phyloP scores from a whole-genome alignment of 441 rosid species.

The Pelargonium cotyledonis region DNA sequence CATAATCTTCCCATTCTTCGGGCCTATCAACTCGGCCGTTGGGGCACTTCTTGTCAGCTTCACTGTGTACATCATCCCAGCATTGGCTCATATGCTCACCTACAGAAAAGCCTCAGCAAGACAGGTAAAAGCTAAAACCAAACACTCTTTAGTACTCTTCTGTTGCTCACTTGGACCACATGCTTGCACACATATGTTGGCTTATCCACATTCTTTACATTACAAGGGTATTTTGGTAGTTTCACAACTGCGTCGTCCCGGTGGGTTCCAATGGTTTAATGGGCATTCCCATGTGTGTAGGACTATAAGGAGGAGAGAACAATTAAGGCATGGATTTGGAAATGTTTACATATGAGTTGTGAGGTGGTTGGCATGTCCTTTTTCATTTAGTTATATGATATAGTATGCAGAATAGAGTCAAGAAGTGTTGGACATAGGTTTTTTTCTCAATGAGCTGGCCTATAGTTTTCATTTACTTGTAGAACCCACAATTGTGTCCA shows the following conservation, averaged over 20 bases:
- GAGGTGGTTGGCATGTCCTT: slow-evolving; percentile 39
- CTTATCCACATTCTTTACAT: too few relatives aligned
- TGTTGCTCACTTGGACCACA: neutral
- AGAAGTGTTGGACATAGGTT: slow-evolving; percentile 5
- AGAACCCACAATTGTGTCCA: too few relatives aligned
- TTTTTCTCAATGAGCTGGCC: too few relatives aligned
- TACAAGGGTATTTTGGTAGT: slow-evolving; percentile 19
- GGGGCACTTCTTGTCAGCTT: neutral
- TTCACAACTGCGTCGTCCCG: neutral
- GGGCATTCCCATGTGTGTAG: slow-evolving; percentile 28
- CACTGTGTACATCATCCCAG: neutral
- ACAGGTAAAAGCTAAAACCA: neutral
- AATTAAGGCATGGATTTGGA: slow-evolving; percentile 37
- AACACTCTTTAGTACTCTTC: neutral
- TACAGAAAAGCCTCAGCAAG: neutral
- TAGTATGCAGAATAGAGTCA: slow-evolving; percentile 6
- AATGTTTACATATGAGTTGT: slow-evolving; percentile 20
- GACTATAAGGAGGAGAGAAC: slow-evolving; percentile 19
- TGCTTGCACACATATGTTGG: too few relatives aligned
- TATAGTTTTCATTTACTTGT: too few relatives aligned
- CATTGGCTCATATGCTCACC: slow-evolving; percentile 1
- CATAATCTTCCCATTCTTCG: neutral
- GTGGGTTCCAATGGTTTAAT: slow-evolving; percentile 25
- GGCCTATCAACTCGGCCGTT: neutral
- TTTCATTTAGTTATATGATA: slow-evolving; percentile 42